A percentile compares a stretch with the other conserved stretches of the same genome.
These are phyloP conservation scores for Ananas comosus DNA, from an alignment of 176 grass and related monocot genomes.

Conservation along the genomic window DNA sequence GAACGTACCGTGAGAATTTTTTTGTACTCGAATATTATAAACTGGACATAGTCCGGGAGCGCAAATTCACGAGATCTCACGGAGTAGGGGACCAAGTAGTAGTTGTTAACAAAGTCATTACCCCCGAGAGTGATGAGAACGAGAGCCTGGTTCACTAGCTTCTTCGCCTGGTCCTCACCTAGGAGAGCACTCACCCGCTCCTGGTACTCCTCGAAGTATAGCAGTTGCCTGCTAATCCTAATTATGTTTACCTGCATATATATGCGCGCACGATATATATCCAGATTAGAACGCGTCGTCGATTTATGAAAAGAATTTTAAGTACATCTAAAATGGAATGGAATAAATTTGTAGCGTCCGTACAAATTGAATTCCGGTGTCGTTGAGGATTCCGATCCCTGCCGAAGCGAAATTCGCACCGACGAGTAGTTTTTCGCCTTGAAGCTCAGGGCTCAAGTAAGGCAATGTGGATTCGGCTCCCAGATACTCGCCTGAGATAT, in stretches of 20 bases:
- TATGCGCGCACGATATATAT: not conserved
- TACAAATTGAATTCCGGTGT: slow-evolving; percentile 91
- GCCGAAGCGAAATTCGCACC: slow-evolving; percentile 97
- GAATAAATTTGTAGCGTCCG: not conserved
- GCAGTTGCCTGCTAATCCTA: slow-evolving; percentile 7
- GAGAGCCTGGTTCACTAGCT: slow-evolving; percentile 12
- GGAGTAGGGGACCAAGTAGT: slow-evolving; percentile 21
- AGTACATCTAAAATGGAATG: too few species aligned
- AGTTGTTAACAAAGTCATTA: slow-evolving; percentile 30
- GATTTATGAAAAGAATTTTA: not conserved
- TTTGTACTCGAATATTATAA: slow-evolving; percentile 14
- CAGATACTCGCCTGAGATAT: slow-evolving; percentile 61
- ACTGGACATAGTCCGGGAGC: slow-evolving; percentile 18
- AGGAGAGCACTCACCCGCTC: not conserved
- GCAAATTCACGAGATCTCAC: slow-evolving; percentile 15
- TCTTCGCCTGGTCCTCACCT: slow-evolving; percentile 5
- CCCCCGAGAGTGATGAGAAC: slow-evolving; percentile 20
- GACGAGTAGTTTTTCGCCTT: slow-evolving; percentile 54
- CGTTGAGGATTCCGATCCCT: slow-evolving; percentile 89
- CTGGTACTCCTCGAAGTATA: slow-evolving; percentile 17
- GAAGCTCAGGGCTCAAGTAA: slow-evolving; percentile 69
- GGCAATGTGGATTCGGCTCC: slow-evolving; percentile 60
- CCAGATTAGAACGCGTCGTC: too few species aligned
- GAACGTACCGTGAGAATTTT: slow-evolving; percentile 9
- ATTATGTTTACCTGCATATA: slow-evolving; percentile 15